phyloP scores from a whole-genome alignment of 106 monocot genomes.

The Apostasia shenzhenica region DNA sequence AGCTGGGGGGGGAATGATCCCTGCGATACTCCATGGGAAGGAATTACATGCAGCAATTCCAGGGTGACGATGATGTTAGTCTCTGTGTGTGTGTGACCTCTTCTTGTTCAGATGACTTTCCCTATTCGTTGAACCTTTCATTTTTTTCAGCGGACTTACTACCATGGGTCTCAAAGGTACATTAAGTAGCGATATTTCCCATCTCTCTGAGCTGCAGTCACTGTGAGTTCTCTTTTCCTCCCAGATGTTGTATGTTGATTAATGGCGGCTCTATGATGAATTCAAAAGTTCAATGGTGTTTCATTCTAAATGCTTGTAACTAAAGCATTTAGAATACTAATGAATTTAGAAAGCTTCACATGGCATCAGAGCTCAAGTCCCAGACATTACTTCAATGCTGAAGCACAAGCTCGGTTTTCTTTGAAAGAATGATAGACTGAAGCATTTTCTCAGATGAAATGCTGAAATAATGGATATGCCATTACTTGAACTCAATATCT shows the following conservation, averaged over 20 bases:
- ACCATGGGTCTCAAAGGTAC: slow-evolving; percentile 41
- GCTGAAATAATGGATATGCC: too few relatives aligned
- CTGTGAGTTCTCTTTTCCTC: slow-evolving; percentile 31
- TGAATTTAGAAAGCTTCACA: too few relatives aligned
- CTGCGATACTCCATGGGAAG: slow-evolving; percentile 52
- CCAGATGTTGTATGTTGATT: too few relatives aligned
- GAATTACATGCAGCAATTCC: slow-evolving; percentile 39
- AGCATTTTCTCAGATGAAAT: too few relatives aligned
- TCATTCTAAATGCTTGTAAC: too few relatives aligned
- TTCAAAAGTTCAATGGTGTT: too few relatives aligned
- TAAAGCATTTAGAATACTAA: too few relatives aligned
- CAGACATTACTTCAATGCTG: not conserved
- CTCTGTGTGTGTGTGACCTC: too few relatives aligned
- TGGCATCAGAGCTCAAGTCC: not conserved
- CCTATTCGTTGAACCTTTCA: not conserved
- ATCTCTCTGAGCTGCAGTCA: slow-evolving; percentile 37
- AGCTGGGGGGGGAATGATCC: slow-evolving; percentile 47
- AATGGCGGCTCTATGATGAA: too few relatives aligned
- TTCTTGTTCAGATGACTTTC: not conserved
- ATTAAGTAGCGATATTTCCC: slow-evolving; percentile 33
- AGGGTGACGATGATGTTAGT: slow-evolving; percentile 45
- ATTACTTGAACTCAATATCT: too few relatives aligned
- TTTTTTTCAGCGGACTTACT: slow-evolving; percentile 32
- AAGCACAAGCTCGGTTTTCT: too few relatives aligned
- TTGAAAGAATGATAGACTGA: too few relatives aligned